phyloP scores from a whole-genome alignment of 176 grass and related monocot species.

The Zoysia japonica region DNA sequence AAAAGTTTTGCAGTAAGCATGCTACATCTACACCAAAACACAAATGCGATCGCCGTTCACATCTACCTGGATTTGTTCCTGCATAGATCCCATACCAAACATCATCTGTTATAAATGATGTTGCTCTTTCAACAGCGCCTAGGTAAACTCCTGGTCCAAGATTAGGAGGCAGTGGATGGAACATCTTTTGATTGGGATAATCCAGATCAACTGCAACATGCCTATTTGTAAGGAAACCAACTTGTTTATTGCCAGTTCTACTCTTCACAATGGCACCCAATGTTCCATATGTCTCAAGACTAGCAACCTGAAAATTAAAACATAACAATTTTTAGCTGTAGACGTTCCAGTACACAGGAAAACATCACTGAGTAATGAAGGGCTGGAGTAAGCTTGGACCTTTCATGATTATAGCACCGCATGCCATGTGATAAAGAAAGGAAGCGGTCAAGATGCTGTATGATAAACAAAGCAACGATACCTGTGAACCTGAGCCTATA shows the following conservation, averaged over 20 bases:
- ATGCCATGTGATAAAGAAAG: conserved; percentile 15
- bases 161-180: conserved; percentile 97
- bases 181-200: conserved; percentile 99
- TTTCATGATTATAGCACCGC: conserved; percentile 4
- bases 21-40: background rate
- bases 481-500: conserved; percentile 96
- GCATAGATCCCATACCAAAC: conserved; percentile 97
- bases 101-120: conserved; percentile 98
- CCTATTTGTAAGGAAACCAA: conserved; percentile 88
- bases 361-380: background rate
- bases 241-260: conserved; percentile 87
- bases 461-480: conserved; percentile 30
- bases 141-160: conserved; percentile 97
- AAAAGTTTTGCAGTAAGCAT: background rate
- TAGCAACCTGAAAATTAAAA: conserved; percentile 72
- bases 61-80: conserved; percentile 87
- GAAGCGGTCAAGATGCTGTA: background rate
- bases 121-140: conserved; percentile 89
- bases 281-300: conserved; percentile 93
- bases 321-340: background rate
- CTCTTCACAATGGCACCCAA: conserved; percentile 96
- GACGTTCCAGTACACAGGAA: background rate
- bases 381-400: background rate
- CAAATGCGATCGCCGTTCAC: background rate
- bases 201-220: conserved; percentile 97